phyloP scores from a whole-genome alignment of 2,329 filamentous ascomycete genomes.

The Knoxdaviesia proteae region DNA sequence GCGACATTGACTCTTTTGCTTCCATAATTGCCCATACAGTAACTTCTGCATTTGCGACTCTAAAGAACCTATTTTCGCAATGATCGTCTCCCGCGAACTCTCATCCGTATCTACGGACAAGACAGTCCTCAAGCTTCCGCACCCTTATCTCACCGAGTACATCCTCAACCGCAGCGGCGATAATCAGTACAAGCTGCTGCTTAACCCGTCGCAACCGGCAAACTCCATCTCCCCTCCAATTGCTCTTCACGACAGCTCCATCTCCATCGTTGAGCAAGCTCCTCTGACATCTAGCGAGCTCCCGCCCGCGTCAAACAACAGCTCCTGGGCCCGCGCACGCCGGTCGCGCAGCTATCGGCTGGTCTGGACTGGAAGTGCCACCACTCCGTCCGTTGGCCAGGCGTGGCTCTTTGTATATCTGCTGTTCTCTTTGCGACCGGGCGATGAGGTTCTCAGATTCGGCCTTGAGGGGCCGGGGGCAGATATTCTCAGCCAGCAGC shows the following conservation, averaged over 20 bases:
- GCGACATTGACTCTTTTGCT: no score
- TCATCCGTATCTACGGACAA: slow-evolving; percentile 12
- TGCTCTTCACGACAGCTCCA: slow-evolving; percentile 13
- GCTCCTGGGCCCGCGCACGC: slow-evolving; percentile 32
- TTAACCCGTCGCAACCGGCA: background rate
- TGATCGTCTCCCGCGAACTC: background rate
- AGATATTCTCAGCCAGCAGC: slow-evolving; percentile 15
- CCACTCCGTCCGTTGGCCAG: slow-evolving; percentile 24
- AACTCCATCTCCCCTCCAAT: slow-evolving; percentile 8
- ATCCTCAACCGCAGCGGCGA: slow-evolving; percentile 14
- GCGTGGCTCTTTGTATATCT: slow-evolving; percentile 31
- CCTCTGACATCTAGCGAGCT: slow-evolving; percentile 27
- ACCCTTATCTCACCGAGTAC: slow-evolving; percentile 27
- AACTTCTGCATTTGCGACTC: no score
- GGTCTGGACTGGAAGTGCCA: slow-evolving; percentile 17
- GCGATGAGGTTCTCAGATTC: slow-evolving; percentile 27
- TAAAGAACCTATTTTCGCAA: no score
- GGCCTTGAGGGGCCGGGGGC: slow-evolving; percentile 18
- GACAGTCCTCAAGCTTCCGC: slow-evolving; percentile 24
- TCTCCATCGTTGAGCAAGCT: slow-evolving; percentile 23
- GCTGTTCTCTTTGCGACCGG: slow-evolving; percentile 27
- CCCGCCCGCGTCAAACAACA: slow-evolving; percentile 29
- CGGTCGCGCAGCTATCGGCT: slow-evolving; percentile 26
- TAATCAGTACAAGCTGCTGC: slow-evolving; percentile 16
- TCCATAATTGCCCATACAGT: no score